A percentile compares a stretch with the other conserved stretches of the same genome.
Conservation (phyloP, 2,329 filamentous ascomycete genomes). For the Mycosphaerella sp. region DNA sequence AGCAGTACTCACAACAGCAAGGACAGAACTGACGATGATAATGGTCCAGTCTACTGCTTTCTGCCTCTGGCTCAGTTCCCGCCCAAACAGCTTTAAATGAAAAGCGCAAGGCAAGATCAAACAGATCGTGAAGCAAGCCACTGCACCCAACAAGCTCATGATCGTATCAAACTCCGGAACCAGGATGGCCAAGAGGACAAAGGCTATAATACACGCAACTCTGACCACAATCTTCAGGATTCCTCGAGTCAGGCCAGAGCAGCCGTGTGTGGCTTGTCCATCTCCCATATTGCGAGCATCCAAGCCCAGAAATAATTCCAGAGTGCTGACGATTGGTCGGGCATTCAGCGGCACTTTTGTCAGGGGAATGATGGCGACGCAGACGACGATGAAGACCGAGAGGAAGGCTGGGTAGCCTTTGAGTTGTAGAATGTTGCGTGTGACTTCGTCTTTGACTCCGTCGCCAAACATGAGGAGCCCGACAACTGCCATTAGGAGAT, state of each 20-base stretch:
- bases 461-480: slow-evolving; percentile 95
- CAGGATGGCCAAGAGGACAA: slow-evolving; percentile 67
- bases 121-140: slow-evolving; percentile 89
- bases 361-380: slow-evolving; percentile 86
- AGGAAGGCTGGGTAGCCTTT: slow-evolving; percentile 64
- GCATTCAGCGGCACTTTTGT: slow-evolving; percentile 71
- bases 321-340: slow-evolving; percentile 77
- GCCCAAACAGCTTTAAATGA: slow-evolving; percentile 80
- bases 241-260: slow-evolving; percentile 53
- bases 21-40: slow-evolving; percentile 60
- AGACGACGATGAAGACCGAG: slow-evolving; percentile 73
- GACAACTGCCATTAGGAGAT: slow-evolving; percentile 72
- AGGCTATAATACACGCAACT: slow-evolving; percentile 60
- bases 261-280: slow-evolving; percentile 46
- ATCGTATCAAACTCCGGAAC: slow-evolving; percentile 81
- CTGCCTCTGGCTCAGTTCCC: slow-evolving; percentile 60
- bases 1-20: slow-evolving; percentile 73
- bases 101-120: slow-evolving; percentile 85
- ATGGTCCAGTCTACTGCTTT: slow-evolving; percentile 61
- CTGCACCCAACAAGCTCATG: slow-evolving; percentile 84
- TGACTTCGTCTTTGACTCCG: slow-evolving; percentile 79
- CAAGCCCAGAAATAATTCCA: slow-evolving; percentile 74
- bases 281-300: slow-evolving; percentile 51
- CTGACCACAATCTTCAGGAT: slow-evolving; percentile 57
- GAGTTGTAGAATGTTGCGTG: slow-evolving; percentile 70